Percentiles rank a stretch among this genome's conserved stretches.
These are phyloP conservation scores for Triticum urartu DNA, from an alignment of 176 grass and related monocot genomes.

Conservation along the genomic window DNA sequence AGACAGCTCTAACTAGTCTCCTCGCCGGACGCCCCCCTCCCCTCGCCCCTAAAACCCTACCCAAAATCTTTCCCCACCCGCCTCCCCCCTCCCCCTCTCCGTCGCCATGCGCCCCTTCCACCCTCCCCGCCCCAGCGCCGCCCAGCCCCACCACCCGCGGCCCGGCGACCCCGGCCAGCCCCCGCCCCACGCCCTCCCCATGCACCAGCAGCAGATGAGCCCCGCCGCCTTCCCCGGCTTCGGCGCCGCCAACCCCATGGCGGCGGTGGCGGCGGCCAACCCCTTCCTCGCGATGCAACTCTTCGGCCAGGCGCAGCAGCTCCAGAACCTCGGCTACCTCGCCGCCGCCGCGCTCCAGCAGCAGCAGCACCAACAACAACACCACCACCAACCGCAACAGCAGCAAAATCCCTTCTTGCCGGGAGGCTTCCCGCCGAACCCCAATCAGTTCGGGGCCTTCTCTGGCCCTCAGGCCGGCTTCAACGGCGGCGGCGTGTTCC, in stretches of 20 bases:
- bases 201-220: conserved; percentile 26
- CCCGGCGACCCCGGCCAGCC: conserved; percentile 34
- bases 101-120: conserved; percentile 65
- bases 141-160: conserved; percentile 7
- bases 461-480: neutral
- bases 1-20: too few species aligned
- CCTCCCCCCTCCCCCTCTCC: neutral
- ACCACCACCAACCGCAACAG: conserved; percentile 8
- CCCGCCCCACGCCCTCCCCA: conserved; percentile 9
- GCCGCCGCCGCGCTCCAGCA: conserved; percentile 43
- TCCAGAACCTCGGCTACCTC: conserved; percentile 51
- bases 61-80: conserved; percentile 30
- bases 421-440: conserved; percentile 38
- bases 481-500: conserved; percentile 29
- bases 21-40: too few species aligned
- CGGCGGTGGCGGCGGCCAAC: conserved; percentile 36
- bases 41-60: conserved; percentile 56
- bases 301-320: conserved; percentile 54
- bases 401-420: conserved; percentile 30
- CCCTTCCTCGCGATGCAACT: conserved; percentile 54
- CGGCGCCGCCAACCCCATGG: conserved; percentile 49
- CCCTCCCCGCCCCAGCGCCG: conserved; percentile 37
- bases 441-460: conserved; percentile 36
- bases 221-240: conserved; percentile 31
- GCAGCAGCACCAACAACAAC: conserved; percentile 24